phyloP scores from a whole-genome alignment of 1,284 basidiomycete genomes.

The Porogramme epimiltina region DNA sequence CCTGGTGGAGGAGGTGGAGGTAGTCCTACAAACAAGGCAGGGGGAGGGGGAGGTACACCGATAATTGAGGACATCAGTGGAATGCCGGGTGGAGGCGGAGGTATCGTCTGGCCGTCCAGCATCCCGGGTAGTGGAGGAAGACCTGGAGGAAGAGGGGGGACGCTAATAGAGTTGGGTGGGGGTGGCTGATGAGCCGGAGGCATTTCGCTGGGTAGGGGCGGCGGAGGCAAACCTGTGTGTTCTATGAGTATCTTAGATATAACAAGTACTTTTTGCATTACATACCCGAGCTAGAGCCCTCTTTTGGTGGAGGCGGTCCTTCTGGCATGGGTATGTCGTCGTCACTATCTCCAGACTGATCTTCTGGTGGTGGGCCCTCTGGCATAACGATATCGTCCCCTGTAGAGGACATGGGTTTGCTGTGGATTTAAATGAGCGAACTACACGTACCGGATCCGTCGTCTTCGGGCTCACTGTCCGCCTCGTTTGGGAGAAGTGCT shows the following conservation, averaged over 20 bases:
- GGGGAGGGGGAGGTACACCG: conserved; percentile 27
- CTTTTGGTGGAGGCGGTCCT: conserved; percentile 62
- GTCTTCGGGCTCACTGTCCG: conserved; percentile 58
- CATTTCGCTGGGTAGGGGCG: conserved; percentile 31
- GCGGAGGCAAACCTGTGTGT: background rate
- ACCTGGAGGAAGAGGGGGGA: conserved; percentile 26
- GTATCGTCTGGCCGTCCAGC: conserved; percentile 22
- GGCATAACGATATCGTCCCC: conserved; percentile 74
- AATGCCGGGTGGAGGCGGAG: background rate
- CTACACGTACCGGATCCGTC: conserved; percentile 43
- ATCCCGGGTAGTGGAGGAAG: conserved; percentile 16
- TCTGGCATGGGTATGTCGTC: conserved; percentile 89
- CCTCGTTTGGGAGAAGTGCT: conserved; percentile 66
- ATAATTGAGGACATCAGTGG: background rate
- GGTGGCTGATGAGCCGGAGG: conserved; percentile 30
- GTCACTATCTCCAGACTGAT: conserved; percentile 53
- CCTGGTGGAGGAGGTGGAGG: conserved; percentile 31
- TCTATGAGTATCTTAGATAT: too few species aligned
- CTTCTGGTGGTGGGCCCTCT: conserved; percentile 67
- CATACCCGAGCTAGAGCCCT: too few species aligned
- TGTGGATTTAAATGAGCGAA: background rate
- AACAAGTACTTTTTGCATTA: too few species aligned
- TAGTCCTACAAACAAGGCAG: conserved; percentile 24
- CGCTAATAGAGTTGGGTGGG: conserved; percentile 32
- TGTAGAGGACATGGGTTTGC: conserved; percentile 6